Percentiles rank a stretch among this genome's conserved stretches.
These are phyloP conservation scores for Adenanthera pavonina DNA, from an alignment of 306 rosid genomes.

Conservation along the genomic window DNA sequence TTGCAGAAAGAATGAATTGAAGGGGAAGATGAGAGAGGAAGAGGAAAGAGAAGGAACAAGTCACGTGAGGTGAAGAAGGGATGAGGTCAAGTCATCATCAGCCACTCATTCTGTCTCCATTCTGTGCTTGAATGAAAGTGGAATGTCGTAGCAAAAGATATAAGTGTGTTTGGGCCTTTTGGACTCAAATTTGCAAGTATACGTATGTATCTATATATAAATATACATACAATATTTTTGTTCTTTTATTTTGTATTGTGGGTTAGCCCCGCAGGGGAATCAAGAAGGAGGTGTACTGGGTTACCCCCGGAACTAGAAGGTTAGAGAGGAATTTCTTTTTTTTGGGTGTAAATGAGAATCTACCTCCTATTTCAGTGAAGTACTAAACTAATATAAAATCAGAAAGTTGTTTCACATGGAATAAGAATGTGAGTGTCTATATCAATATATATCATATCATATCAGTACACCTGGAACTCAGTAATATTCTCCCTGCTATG, in stretches of 20 bases:
- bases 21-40: conserved; percentile 12
- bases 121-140: conserved; percentile 45
- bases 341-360: conserved; percentile 32
- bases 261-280: no score
- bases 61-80: conserved; percentile 50
- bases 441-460: no score
- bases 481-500: no score
- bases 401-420: conserved; percentile 5
- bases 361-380: conserved; percentile 38
- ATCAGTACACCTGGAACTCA: no score
- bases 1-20: conserved; percentile 59
- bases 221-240: no score
- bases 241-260: background rate
- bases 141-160: background rate
- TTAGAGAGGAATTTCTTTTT: conserved; percentile 35
- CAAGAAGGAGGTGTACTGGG: no score
- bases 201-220: no score
- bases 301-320: no score
- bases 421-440: background rate
- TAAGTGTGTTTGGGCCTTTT: no score
- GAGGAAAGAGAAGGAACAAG: conserved; percentile 31
- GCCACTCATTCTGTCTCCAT: conserved; percentile 62
- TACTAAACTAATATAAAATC: conserved; percentile 24
- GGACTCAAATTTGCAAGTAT: conserved; percentile 1
- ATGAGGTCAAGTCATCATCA: conserved; percentile 52